These are phyloP conservation scores for Penicillium griseofulvum DNA, from an alignment of 2,329 filamentous ascomycete species.

Conservation along the genomic window DNA sequence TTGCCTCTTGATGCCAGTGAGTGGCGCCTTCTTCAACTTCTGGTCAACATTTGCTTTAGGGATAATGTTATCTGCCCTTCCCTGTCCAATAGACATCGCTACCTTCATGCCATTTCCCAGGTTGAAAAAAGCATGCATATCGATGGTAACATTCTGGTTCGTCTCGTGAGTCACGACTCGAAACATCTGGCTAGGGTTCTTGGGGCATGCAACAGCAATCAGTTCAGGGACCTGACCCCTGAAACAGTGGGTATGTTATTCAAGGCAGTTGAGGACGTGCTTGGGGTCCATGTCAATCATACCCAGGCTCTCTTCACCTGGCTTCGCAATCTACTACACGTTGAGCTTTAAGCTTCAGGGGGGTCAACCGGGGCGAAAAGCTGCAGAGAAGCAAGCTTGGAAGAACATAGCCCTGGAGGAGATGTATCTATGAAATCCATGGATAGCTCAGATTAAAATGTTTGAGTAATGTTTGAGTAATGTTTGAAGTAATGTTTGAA, in stretches of 20 bases:
- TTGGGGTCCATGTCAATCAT: slow-evolving; percentile 33
- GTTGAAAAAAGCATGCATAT: slow-evolving; percentile 58
- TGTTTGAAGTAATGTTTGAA: not conserved
- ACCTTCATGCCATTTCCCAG: slow-evolving; percentile 37
- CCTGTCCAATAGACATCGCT: slow-evolving; percentile 31
- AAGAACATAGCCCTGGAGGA: not conserved
- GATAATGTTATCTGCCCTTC: slow-evolving; percentile 53
- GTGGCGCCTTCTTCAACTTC: slow-evolving; percentile 67
- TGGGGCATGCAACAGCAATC: slow-evolving; percentile 3
- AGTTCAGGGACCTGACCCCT: slow-evolving; percentile 6
- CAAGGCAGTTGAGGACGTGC: slow-evolving; percentile 52
- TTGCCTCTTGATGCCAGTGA: slow-evolving; percentile 61
- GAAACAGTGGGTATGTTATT: slow-evolving; percentile 36
- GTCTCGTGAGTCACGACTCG: slow-evolving; percentile 50
- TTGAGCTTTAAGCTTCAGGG: slow-evolving; percentile 17
- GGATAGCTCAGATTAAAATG: not conserved
- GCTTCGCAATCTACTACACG: slow-evolving; percentile 34
- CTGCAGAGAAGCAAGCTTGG: not conserved
- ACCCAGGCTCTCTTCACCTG: slow-evolving; percentile 33
- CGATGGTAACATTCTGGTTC: slow-evolving; percentile 63
- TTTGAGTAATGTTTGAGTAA: not conserved
- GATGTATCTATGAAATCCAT: not conserved
- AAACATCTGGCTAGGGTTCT: slow-evolving; percentile 34
- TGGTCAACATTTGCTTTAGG: slow-evolving; percentile 65
- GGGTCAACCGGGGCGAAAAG: not conserved